Evolutionary conservation across 495 filamentous ascomycete genomes (phyloP).

Genomic region (Clohesyomyces aquaticus): DNA sequence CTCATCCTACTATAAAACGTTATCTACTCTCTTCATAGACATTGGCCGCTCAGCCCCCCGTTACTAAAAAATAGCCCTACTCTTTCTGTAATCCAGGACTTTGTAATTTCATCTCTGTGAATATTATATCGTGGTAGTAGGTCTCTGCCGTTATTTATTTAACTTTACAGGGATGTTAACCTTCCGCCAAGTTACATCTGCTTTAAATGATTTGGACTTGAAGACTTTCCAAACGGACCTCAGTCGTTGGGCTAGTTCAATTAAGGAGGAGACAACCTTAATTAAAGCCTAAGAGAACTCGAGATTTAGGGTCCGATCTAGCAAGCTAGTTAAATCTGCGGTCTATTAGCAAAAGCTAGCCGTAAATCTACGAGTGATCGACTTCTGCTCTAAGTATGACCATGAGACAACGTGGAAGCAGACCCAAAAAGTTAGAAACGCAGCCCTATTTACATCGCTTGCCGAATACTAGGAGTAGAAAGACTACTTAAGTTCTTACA

Average conservation of each 20-base stretch:
- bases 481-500: slow-evolving; percentile 24
- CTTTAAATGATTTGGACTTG: slow-evolving; percentile 43
- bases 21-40: slow-evolving; percentile 51
- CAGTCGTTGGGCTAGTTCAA: slow-evolving; percentile 47
- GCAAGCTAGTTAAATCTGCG: slow-evolving; percentile 28
- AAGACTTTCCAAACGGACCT: slow-evolving; percentile 47
- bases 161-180: slow-evolving; percentile 47
- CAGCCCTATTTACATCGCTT: slow-evolving; percentile 41
- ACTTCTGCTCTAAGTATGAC: slow-evolving; percentile 51
- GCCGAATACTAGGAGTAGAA: slow-evolving; percentile 50
- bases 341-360: slow-evolving; percentile 40
- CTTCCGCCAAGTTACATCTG: slow-evolving; percentile 44
- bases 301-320: slow-evolving; percentile 39
- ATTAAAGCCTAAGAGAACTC: slow-evolving; percentile 46
- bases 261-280: slow-evolving; percentile 49
- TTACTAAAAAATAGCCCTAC: slow-evolving; percentile 49
- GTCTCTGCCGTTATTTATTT: slow-evolving; percentile 49
- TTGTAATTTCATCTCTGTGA: slow-evolving; percentile 50
- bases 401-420: slow-evolving; percentile 52
- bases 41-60: slow-evolving; percentile 50
- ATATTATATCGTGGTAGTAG: slow-evolving; percentile 53
- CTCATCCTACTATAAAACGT: slow-evolving; percentile 49
- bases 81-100: slow-evolving; percentile 49
- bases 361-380: slow-evolving; percentile 42
- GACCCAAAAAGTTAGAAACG: slow-evolving; percentile 49